Conservation (phyloP, 352 stramenopile genomes). For the Phytophthora pluvialis region DNA sequence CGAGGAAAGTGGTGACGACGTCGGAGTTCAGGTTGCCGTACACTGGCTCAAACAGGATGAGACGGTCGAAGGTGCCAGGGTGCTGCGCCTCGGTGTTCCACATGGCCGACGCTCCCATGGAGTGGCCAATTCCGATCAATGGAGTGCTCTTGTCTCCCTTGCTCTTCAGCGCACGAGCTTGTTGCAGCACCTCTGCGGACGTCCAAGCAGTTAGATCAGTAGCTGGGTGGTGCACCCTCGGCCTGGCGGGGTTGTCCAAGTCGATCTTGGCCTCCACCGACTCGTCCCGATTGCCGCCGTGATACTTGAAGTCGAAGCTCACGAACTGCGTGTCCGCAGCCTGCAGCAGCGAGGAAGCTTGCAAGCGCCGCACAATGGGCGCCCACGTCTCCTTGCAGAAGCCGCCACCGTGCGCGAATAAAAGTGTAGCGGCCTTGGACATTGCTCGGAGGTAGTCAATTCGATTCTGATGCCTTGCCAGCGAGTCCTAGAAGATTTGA, state of each 20-base stretch:
- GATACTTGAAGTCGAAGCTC: conserved; percentile 59
- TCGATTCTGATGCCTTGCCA: conserved; percentile 12
- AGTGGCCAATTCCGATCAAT: conserved; percentile 60
- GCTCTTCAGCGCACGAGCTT: conserved; percentile 29
- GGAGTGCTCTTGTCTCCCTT: conserved; percentile 15
- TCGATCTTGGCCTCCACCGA: conserved; percentile 34
- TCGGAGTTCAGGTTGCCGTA: conserved; percentile 27
- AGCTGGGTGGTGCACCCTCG: conserved; percentile 45
- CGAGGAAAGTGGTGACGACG: conserved; percentile 36
- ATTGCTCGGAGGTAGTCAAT: conserved; percentile 17
- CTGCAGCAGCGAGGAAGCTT: conserved; percentile 39
- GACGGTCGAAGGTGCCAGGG: conserved; percentile 51
- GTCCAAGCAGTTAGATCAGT: conserved; percentile 30
- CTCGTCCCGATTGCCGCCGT: conserved; percentile 54
- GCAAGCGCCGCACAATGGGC: conserved; percentile 48
- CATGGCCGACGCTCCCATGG: conserved; percentile 49
- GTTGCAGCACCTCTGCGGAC: conserved; percentile 32
- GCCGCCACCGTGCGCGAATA: conserved; percentile 55
- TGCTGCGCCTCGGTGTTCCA: conserved; percentile 46
- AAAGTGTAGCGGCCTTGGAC: conserved; percentile 38
- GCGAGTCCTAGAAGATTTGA: background rate
- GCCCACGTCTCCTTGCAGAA: conserved; percentile 61
- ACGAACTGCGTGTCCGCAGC: conserved; percentile 21
- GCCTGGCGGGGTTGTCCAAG: conserved; percentile 30
- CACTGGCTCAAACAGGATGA: conserved; percentile 57